These are phyloP conservation scores for Aspergillus hancockii DNA, from an alignment of 495 filamentous ascomycete genomes.

Conservation along the genomic window DNA sequence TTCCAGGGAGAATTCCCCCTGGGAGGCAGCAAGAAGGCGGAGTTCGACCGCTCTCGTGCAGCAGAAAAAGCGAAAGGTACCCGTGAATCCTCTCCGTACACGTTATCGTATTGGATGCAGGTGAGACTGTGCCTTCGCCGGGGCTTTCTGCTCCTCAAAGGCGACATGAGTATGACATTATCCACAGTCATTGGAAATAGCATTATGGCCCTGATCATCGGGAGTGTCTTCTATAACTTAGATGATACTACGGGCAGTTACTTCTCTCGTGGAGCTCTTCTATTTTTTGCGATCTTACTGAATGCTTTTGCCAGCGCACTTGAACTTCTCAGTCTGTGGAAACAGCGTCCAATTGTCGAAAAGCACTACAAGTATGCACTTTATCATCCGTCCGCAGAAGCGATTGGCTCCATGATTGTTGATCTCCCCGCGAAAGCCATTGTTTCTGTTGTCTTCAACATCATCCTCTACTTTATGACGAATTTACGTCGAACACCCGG, in stretches of 20 bases:
- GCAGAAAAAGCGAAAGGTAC: conserved; percentile 55
- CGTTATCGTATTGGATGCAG: conserved; percentile 71
- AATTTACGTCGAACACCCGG: conserved; percentile 75
- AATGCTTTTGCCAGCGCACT: conserved; percentile 80
- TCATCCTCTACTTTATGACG: conserved; percentile 84
- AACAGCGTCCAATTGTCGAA: conserved; percentile 88
- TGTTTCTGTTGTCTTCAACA: conserved; percentile 60
- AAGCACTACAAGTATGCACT: conserved; percentile 90
- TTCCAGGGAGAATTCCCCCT: conserved; percentile 65
- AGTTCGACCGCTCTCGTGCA: conserved; percentile 67
- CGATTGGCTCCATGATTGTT: conserved; percentile 77
- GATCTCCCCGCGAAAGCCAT: conserved; percentile 69
- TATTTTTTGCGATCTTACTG: conserved; percentile 86
- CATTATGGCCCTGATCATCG: conserved; percentile 74
- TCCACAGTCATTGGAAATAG: conserved; percentile 72
- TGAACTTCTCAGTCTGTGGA: conserved; percentile 79
- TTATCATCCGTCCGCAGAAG: conserved; percentile 88
- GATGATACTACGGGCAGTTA: conserved; percentile 63
- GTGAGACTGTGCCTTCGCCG: conserved; percentile 71
- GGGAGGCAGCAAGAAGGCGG: conserved; percentile 62
- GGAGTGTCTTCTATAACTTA: conserved; percentile 80
- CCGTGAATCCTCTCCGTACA: conserved; percentile 71
- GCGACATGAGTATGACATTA: conserved; percentile 72
- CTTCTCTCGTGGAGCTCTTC: conserved; percentile 74
- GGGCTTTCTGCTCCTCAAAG: conserved; percentile 66